A percentile compares a stretch with the other conserved stretches of the same genome.
Conservation (phyloP, 257 asterid species). For the Nicotiana paniculata region DNA sequence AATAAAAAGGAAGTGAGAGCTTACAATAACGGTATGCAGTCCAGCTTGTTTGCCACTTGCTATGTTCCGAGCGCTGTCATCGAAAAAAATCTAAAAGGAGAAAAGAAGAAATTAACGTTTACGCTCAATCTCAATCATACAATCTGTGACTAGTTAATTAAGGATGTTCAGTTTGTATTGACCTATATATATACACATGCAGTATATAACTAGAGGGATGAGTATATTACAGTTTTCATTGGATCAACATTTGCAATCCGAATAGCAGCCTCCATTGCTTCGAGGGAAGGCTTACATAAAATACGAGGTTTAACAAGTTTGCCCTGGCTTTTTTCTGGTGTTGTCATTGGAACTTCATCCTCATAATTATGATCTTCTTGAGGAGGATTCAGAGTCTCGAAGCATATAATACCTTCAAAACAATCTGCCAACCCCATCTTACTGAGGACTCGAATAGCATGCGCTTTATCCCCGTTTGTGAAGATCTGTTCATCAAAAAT, state of each 20-base stretch:
- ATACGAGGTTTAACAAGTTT: constrained; percentile 5
- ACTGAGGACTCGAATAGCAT: constrained; percentile 54
- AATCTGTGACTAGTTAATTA: too few relatives aligned
- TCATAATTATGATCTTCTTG: neutral
- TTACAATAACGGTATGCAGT: constrained; percentile 73
- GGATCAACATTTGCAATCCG: constrained; percentile 66
- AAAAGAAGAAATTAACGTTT: neutral
- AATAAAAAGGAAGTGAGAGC: constrained; percentile 7
- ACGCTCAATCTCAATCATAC: too few relatives aligned
- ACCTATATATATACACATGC: too few relatives aligned
- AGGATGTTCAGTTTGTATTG: too few relatives aligned
- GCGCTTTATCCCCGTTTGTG: constrained; percentile 75
- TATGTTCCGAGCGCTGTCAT: constrained; percentile 74
- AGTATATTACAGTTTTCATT: constrained; percentile 32
- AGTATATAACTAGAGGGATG: neutral
- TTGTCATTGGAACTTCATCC: neutral
- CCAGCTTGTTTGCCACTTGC: constrained; percentile 71
- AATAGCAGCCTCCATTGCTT: constrained; percentile 69
- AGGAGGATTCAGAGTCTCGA: constrained; percentile 71
- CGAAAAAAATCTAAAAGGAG: constrained; percentile 61
- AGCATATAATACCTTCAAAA: constrained; percentile 82
- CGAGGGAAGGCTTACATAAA: constrained; percentile 70
- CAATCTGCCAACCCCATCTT: constrained; percentile 76
- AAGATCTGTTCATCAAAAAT: constrained; percentile 37
- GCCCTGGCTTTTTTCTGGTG: neutral